These are phyloP conservation scores for Hymenochaete sp. DNA, from an alignment of 1,284 basidiomycete genomes.

Conservation along the genomic window DNA sequence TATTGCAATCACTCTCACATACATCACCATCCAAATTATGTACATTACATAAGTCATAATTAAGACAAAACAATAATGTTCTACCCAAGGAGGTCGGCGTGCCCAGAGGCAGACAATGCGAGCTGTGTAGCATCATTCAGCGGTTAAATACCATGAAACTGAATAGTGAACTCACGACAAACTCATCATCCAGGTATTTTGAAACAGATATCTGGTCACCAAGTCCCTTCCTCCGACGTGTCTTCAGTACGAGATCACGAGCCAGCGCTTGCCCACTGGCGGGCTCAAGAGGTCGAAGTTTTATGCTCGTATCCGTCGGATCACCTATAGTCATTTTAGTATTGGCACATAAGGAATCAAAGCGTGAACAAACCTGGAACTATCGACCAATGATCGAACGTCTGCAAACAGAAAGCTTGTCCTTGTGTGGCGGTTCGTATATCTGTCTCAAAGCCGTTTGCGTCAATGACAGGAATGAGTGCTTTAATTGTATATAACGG, in stretches of 20 bases:
- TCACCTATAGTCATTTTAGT: slow-evolving; percentile 54
- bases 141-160: slow-evolving; percentile 21
- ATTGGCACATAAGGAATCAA: neutral
- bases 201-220: slow-evolving; percentile 91
- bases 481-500: slow-evolving; percentile 97
- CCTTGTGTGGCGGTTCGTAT: slow-evolving; percentile 94
- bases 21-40: slow-evolving; percentile 8
- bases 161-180: slow-evolving; percentile 54
- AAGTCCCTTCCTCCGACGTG: slow-evolving; percentile 89
- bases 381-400: slow-evolving; percentile 98
- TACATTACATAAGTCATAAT: slow-evolving; percentile 22
- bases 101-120: slow-evolving; percentile 83
- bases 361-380: slow-evolving; percentile 63
- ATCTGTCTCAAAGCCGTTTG: slow-evolving; percentile 98
- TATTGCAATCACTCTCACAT: no score
- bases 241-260: slow-evolving; percentile 92
- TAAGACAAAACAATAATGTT: slow-evolving; percentile 17
- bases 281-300: slow-evolving; percentile 91
- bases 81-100: slow-evolving; percentile 78
- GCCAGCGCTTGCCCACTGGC: slow-evolving; percentile 91
- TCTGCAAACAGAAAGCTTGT: slow-evolving; percentile 93
- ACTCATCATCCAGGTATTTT: slow-evolving; percentile 91
- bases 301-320: slow-evolving; percentile 92
- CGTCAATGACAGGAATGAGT: slow-evolving; percentile 95
- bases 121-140: slow-evolving; percentile 37